These are phyloP conservation scores for Cynara cardunculus DNA, from an alignment of 129 eudicot genomes.

Conservation along the genomic window DNA sequence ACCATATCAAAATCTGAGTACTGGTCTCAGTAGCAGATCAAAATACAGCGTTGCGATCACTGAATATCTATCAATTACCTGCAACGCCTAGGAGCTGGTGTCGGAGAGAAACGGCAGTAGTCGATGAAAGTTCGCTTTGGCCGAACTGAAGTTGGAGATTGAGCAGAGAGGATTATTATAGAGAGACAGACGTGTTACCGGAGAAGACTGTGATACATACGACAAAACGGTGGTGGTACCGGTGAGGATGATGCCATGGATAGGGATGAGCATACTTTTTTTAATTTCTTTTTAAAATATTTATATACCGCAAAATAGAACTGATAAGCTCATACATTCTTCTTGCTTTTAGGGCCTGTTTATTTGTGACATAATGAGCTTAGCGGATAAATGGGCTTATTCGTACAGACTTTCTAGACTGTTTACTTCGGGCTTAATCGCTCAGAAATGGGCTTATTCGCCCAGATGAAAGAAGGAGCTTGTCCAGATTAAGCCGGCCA, in stretches of 20 bases:
- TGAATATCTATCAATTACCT: background rate
- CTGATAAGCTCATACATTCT: too few species aligned
- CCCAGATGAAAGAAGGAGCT: too few species aligned
- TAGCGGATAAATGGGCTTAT: too few species aligned
- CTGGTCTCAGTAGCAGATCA: slow-evolving; percentile 10
- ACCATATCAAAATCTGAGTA: background rate
- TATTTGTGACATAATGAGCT: too few species aligned
- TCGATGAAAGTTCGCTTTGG: background rate
- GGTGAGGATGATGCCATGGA: background rate
- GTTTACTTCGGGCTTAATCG: too few species aligned
- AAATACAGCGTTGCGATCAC: background rate
- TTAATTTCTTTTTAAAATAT: too few species aligned
- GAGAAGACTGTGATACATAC: slow-evolving; percentile 3
- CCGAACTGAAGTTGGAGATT: background rate
- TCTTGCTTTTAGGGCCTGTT: too few species aligned
- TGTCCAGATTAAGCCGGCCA: too few species aligned
- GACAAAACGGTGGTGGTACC: background rate
- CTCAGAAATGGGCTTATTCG: too few species aligned
- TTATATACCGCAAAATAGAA: too few species aligned
- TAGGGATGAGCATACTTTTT: background rate
- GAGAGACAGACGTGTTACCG: background rate
- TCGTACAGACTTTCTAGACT: too few species aligned
- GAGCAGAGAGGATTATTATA: background rate
- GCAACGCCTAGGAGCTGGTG: slow-evolving; percentile 4
- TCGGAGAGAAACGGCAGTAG: slow-evolving; percentile 15